Conservation (phyloP, 1,284 basidiomycete genomes). For the Rhizopogon hawkerae region DNA sequence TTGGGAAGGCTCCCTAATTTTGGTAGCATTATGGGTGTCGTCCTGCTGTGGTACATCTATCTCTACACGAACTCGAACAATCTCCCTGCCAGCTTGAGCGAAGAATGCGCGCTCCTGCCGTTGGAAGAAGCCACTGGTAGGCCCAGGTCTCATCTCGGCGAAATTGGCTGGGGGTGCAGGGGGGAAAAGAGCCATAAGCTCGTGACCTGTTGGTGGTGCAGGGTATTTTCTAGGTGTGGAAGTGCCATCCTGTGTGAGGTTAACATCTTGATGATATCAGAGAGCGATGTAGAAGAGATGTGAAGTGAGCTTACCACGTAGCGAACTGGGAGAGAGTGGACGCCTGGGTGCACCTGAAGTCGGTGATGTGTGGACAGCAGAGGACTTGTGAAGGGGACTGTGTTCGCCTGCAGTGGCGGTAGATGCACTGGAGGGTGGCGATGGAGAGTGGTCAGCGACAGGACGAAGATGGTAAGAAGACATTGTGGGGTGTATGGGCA, state of each 20-base stretch:
- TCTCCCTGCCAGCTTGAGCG: slow-evolving; percentile 63
- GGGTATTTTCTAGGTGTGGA: slow-evolving; percentile 49
- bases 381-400: slow-evolving; percentile 19
- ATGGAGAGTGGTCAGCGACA: slow-evolving; percentile 26
- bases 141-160: slow-evolving; percentile 43
- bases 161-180: slow-evolving; percentile 50
- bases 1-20: slow-evolving; percentile 18
- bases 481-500: slow-evolving; percentile 23
- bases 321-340: slow-evolving; percentile 41
- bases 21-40: slow-evolving; percentile 10
- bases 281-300: neutral
- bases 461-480: slow-evolving; percentile 41
- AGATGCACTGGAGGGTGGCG: slow-evolving; percentile 22
- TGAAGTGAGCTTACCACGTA: slow-evolving; percentile 37
- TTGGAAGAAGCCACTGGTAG: slow-evolving; percentile 62
- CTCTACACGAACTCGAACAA: slow-evolving; percentile 61
- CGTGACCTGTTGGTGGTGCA: slow-evolving; percentile 66
- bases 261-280: slow-evolving; percentile 40
- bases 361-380: slow-evolving; percentile 4
- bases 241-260: slow-evolving; percentile 43
- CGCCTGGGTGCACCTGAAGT: slow-evolving; percentile 14
- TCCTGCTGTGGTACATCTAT: slow-evolving; percentile 36
- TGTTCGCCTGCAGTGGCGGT: slow-evolving; percentile 20
- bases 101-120: slow-evolving; percentile 69
- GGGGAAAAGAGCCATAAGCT: slow-evolving; percentile 74